Conservation (phyloP, 148 eudicot species). For the Arbutus unedo region DNA sequence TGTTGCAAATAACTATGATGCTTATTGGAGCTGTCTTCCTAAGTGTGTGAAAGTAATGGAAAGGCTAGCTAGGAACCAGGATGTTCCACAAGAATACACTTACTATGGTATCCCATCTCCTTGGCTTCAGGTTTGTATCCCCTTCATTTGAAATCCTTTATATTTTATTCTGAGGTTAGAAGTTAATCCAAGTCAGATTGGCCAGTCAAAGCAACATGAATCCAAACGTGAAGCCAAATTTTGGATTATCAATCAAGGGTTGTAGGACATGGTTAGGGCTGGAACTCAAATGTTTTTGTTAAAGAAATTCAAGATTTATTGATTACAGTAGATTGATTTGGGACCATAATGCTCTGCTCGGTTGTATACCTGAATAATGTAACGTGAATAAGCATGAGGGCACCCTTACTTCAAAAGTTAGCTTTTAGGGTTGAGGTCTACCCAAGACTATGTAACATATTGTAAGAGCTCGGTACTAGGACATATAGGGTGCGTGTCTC, state of each 20-base stretch:
- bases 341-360: neutral
- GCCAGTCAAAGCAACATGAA: neutral
- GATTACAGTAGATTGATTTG: neutral
- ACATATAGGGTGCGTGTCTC: no score
- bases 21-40: conserved; percentile 96
- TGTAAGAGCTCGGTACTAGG: no score
- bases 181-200: conserved; percentile 7
- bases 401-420: no score
- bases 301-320: neutral
- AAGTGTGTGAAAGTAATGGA: conserved; percentile 91
- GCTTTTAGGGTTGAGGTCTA: no score
- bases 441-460: no score
- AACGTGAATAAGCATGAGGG: no score
- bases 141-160: neutral
- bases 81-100: conserved; percentile 96
- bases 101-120: conserved; percentile 99
- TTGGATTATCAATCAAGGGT: neutral
- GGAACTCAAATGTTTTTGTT: neutral
- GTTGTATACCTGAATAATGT: no score
- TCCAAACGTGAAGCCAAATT: neutral
- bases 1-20: conserved; percentile 88
- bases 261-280: neutral
- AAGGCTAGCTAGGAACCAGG: conserved; percentile 96
- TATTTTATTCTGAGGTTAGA: neutral
- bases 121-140: conserved; percentile 90